phyloP scores from a whole-genome alignment of 495 filamentous ascomycete genomes.

The Hyaloscypha bicolor region DNA sequence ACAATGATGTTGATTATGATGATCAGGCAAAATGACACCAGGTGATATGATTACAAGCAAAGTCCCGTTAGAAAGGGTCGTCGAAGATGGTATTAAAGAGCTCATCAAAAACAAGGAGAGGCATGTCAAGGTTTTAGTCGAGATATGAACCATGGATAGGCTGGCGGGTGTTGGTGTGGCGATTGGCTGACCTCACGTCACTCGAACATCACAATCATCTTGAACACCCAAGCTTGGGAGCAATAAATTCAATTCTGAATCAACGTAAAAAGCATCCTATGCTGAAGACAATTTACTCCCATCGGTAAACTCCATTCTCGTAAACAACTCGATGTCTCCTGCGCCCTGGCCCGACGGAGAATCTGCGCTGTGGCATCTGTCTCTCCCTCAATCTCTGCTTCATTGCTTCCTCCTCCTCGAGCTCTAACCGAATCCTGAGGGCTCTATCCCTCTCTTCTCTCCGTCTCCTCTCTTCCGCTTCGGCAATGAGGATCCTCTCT shows the following conservation, averaged over 20 bases:
- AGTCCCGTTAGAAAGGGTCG: conserved; percentile 55
- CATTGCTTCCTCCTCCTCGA: conserved; percentile 24
- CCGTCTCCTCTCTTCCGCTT: conserved; percentile 15
- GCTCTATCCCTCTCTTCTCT: conserved; percentile 14
- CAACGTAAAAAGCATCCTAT: not conserved
- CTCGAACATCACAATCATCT: not conserved
- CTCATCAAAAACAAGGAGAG: conserved; percentile 58
- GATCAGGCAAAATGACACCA: conserved; percentile 52
- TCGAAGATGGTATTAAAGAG: conserved; percentile 58
- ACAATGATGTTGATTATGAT: not conserved
- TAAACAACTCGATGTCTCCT: conserved; percentile 31
- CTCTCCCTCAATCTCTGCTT: conserved; percentile 28
- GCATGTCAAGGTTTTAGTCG: conserved; percentile 61
- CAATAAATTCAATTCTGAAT: not conserved
- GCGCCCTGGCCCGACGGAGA: conserved; percentile 20
- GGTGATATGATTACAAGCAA: conserved; percentile 60
- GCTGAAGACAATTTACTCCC: conserved; percentile 22
- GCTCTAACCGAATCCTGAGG: not conserved
- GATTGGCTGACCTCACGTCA: not conserved
- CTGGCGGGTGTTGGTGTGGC: not conserved
- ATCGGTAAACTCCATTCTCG: conserved; percentile 33
- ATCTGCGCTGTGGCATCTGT: conserved; percentile 27
- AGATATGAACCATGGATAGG: conserved; percentile 25
- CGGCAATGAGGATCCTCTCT: conserved; percentile 11
- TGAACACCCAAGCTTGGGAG: not conserved